Evolutionary conservation across 306 rosid species (phyloP).

Genomic region (Psophocarpus tetragonolobus): DNA sequence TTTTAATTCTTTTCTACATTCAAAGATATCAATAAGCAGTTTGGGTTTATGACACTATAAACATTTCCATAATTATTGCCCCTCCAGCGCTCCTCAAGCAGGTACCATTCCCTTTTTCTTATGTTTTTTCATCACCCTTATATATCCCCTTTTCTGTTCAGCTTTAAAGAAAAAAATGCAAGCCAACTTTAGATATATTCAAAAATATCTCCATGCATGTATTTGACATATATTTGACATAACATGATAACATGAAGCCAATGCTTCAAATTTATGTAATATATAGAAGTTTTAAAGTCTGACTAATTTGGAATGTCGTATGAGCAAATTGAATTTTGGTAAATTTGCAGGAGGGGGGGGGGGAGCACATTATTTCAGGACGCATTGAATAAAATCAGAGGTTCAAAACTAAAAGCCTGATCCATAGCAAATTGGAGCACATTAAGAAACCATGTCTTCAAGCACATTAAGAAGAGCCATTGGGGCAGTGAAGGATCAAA

Average conservation of each 20-base stretch:
- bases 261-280: neutral
- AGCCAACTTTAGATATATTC: neutral
- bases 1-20: neutral
- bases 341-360: slow-evolving; percentile 4
- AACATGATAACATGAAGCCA: slow-evolving; percentile 3
- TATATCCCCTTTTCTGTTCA: neutral
- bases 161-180: neutral
- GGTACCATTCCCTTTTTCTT: slow-evolving; percentile 4
- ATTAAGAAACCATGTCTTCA: slow-evolving; percentile 43
- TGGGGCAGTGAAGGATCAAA: slow-evolving; percentile 90
- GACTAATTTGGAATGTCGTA: neutral
- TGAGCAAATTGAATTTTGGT: neutral
- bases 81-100: slow-evolving; percentile 2
- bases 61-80: slow-evolving; percentile 3
- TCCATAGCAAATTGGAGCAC: neutral
- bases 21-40: slow-evolving; percentile 4
- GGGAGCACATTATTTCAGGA: neutral
- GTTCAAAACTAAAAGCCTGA: slow-evolving; percentile 5
- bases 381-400: neutral
- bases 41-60: neutral
- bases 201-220: neutral
- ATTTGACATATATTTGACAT: neutral
- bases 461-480: slow-evolving; percentile 72
- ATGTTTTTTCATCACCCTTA: neutral
- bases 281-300: neutral